phyloP scores from a whole-genome alignment of 1,284 basidiomycete species.

The Fomitopsis palustris region DNA sequence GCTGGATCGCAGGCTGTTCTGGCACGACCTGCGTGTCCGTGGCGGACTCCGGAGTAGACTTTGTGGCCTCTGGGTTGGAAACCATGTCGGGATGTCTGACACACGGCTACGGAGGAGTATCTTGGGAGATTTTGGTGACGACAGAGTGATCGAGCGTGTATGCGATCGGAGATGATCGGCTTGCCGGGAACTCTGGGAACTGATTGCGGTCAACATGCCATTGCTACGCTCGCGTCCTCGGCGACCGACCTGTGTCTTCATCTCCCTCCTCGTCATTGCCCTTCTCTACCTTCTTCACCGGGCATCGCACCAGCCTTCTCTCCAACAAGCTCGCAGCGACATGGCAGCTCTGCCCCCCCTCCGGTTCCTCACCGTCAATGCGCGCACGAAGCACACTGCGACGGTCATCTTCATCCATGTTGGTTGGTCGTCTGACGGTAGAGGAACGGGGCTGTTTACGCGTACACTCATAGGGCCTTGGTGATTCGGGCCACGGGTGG shows the following conservation, averaged over 20 bases:
- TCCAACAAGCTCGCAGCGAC: not conserved
- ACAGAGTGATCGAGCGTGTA: not conserved
- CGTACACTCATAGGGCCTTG: conserved; percentile 53
- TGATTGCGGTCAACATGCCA: not conserved
- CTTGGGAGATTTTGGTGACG: not conserved
- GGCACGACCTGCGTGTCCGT: not conserved
- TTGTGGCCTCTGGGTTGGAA: not conserved
- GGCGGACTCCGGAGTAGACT: not conserved
- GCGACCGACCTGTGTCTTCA: not conserved
- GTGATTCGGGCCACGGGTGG: conserved; percentile 77
- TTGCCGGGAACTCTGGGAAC: not conserved
- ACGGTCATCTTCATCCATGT: conserved; percentile 90
- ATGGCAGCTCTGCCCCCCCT: conserved; percentile 37
- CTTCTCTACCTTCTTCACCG: not conserved
- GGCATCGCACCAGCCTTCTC: not conserved
- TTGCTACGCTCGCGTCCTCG: not conserved
- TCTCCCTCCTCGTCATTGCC: not conserved
- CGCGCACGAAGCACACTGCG: conserved; percentile 69
- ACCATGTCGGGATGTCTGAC: not conserved
- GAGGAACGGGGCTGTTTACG: not conserved
- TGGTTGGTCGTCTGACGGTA: conserved; percentile 25
- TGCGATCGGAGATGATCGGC: not conserved
- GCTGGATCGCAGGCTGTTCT: conserved; percentile 13
- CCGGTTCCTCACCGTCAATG: conserved; percentile 49
- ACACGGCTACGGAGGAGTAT: not conserved